phyloP scores from a whole-genome alignment of 1,284 basidiomycete species.

The Ustilago hordei region DNA sequence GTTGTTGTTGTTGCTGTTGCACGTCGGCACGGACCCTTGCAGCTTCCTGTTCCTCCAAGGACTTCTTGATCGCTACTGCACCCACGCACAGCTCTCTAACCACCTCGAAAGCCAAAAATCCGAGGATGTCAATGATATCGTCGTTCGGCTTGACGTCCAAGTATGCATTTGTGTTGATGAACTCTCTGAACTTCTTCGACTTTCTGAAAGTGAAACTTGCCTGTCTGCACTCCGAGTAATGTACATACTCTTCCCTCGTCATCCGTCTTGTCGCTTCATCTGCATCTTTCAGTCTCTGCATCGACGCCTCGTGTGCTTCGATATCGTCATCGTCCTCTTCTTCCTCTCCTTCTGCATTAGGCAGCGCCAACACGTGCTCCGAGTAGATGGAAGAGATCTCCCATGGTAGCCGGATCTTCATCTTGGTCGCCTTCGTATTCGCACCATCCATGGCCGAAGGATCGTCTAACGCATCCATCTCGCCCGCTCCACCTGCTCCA shows the following conservation, averaged over 20 bases:
- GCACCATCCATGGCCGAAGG: conserved; percentile 68
- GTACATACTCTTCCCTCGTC: conserved; percentile 96
- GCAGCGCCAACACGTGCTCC: conserved; percentile 71
- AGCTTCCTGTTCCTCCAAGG: conserved; percentile 50
- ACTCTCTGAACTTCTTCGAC: conserved; percentile 96
- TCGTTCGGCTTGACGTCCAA: conserved; percentile 92
- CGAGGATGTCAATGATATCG: conserved; percentile 95
- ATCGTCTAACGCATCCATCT: conserved; percentile 47
- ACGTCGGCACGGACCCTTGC: conserved; percentile 18
- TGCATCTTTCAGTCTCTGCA: conserved; percentile 82
- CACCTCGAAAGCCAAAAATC: conserved; percentile 96
- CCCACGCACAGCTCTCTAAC: conserved; percentile 86
- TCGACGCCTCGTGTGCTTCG: conserved; percentile 93
- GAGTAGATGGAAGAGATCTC: conserved; percentile 91
- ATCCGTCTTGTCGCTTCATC: conserved; percentile 94
- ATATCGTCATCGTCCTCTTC: conserved; percentile 88
- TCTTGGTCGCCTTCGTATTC: conserved; percentile 83
- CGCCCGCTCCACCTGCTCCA: conserved; percentile 72
- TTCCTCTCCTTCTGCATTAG: conserved; percentile 86
- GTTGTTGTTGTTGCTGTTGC: conserved; percentile 11
- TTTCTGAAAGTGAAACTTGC: conserved; percentile 90
- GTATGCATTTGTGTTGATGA: conserved; percentile 87
- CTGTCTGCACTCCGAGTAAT: conserved; percentile 96
- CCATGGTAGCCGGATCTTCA: conserved; percentile 95
- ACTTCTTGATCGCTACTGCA: conserved; percentile 59